phyloP scores from a whole-genome alignment of 2,329 filamentous ascomycete species.

The Beauveria australis region DNA sequence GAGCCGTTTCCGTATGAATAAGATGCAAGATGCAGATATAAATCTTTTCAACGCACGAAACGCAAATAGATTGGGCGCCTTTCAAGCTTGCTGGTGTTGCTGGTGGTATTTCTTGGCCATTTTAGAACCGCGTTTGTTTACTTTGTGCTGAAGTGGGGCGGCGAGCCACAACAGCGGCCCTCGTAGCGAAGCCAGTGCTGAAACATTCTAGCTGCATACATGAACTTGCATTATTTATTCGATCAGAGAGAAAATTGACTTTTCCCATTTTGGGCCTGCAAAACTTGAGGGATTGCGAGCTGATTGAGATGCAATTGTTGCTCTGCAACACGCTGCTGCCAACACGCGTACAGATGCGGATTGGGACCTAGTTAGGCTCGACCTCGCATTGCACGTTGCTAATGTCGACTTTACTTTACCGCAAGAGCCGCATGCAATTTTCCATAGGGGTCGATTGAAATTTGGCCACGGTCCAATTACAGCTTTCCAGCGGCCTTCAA shows the following conservation, averaged over 20 bases:
- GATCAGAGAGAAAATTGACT: background rate
- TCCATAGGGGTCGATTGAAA: background rate
- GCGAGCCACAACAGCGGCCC: background rate
- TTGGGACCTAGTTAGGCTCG: too few relatives aligned
- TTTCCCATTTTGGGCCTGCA: too few relatives aligned
- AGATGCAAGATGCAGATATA: slow-evolving; percentile 4
- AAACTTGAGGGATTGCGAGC: too few relatives aligned
- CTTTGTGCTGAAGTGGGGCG: slow-evolving; percentile 16
- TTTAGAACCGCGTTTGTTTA: slow-evolving; percentile 25
- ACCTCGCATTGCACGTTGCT: too few relatives aligned
- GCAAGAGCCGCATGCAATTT: too few relatives aligned
- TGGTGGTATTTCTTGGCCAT: background rate
- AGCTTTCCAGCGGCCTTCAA: slow-evolving; percentile 49
- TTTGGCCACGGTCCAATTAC: slow-evolving; percentile 14
- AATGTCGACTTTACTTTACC: too few relatives aligned
- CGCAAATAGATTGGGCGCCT: background rate
- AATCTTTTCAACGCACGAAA: background rate
- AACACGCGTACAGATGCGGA: too few relatives aligned
- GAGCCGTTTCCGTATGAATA: background rate
- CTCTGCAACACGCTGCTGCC: too few relatives aligned
- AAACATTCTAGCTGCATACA: background rate
- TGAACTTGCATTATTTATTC: background rate
- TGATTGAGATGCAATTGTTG: too few relatives aligned
- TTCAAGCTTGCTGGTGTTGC: slow-evolving; percentile 3
- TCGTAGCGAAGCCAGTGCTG: background rate